Evolutionary conservation across 139 green algal species (phyloP).

Genomic region (Nannochloris sp.): DNA sequence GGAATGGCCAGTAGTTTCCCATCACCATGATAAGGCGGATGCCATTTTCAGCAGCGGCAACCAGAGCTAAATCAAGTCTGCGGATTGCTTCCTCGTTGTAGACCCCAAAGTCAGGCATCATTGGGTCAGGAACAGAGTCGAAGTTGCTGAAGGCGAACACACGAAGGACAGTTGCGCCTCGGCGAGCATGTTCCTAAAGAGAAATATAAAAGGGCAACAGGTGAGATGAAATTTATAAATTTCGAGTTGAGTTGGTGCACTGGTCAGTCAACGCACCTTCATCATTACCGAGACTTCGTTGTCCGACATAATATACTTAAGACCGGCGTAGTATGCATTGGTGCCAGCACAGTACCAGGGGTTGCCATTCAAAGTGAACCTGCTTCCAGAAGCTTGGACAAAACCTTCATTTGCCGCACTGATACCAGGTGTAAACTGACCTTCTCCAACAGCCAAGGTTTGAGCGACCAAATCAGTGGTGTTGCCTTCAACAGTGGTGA

Average conservation of each 20-base stretch:
- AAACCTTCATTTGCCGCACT: not conserved
- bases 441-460: no score
- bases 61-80: not conserved
- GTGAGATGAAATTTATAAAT: no score
- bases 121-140: not conserved
- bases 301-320: not conserved
- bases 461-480: not conserved
- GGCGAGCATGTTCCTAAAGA: not conserved
- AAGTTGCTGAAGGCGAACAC: not conserved
- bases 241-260: no score
- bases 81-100: not conserved
- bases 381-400: not conserved
- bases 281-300: not conserved
- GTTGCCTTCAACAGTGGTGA: not conserved
- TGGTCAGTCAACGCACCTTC: no score
- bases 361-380: not conserved
- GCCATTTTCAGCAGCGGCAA: slow-evolving; percentile 12
- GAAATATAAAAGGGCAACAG: no score
- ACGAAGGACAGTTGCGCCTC: not conserved
- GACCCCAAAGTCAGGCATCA: not conserved
- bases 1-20: slow-evolving; percentile 23
- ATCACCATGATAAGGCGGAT: slow-evolving; percentile 43
- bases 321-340: no score
- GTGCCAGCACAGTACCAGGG: not conserved
- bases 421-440: not conserved